Evolutionary conservation across 2,329 filamentous ascomycete species (phyloP), one percentile per base, ranked within the genome.

Genomic region (Trichoderma sp.): DNA sequence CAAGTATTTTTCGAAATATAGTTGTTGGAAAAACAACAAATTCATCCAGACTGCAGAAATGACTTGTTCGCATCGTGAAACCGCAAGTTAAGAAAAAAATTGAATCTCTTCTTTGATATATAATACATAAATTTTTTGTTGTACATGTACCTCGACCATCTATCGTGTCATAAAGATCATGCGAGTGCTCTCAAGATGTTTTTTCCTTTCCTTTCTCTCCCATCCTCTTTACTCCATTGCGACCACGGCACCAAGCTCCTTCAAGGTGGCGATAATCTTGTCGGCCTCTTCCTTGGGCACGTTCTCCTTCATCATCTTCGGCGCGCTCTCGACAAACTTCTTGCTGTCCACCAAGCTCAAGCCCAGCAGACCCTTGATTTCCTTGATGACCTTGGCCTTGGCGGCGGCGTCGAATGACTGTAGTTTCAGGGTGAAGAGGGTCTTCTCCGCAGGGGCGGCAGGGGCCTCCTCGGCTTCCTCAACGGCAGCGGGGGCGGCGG

Each of bases 371-470:
- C 89, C 90, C 90, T 99, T 99, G 85, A 99, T 88, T 86, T 99
- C 96, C 89, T 99, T 99, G 87, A 99, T 99, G 77, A 99, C 86
- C 91, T 99, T 99, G 77, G 96, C 94, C 87, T 99, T 99, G 73
- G 95, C 85, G 61, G 83, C 86, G 32, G 94, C 86, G 65, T 99
- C 96, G 80, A 98, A 96, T 43, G 91, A 91, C 81, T 92, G 87
- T 72, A 99, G 90, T 85, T 97, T 98, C 73, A 99, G 83, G 80
- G 91, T 97, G 87, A 99, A 99, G 71, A 99, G 88, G 4, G 95
- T 95, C 90, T 90, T 98, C 88, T 98, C 97, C 81, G 96, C 93
- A 74, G 94, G 90, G 49, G 91, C 91, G 3, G 93, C 92, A 43
- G 95, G 94, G 1, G 92, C 92, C 70, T 96, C 94, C 78, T 97